Base-by-base conservation (phyloP, 495 filamentous ascomycete species). In the Hypoxylon trugodes region DNA sequence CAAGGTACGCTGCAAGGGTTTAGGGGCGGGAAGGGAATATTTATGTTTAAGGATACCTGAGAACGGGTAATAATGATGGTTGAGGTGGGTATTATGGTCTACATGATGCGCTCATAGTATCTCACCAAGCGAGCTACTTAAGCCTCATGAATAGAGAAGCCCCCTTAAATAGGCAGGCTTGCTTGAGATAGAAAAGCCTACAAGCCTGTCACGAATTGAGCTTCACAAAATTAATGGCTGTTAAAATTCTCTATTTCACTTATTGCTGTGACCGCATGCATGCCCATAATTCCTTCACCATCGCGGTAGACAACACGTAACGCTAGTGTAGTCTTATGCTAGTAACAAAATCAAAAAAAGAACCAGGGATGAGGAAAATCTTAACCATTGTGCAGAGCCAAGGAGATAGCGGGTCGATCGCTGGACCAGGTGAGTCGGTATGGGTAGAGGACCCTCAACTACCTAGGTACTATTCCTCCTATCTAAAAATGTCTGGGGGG, bases 11-110 rank as follows among this genome's bases (percentile, higher is more conserved):
- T 94, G 53, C 80, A 87, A 60, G 93, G 92, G 0, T 96, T 87
- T 70, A 83, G 90, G 58, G 80, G 82, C 64, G 95, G 93, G 10
- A 98, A 98, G 81, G 91, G 93, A 6, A 78, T 98, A 9, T 94
- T 98, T 74, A 84, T 92, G 8, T 98, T 93, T 62, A 64, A 70
- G 3, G 77, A 82, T 57, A 82, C 79, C 30, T 82, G 49, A 51
- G 26, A 21, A 6, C 13, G 28, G 19, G 19, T 35, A n/a, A 10
- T 3, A 28, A 47, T 4, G 1, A n/a, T 15, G 28, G 8, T 15
- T 9, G 10, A 4, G 32, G 40, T n/a, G 21, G 22, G 18, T 16
- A 33, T 24, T 38, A 10, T 5, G 4, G 28, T 5, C 4, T 30
- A 30, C 10, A 33, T 33, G 16, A 30, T 3, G 26, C 8, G 7